phyloP scores from a whole-genome alignment of 805 yeast species.

The Kluyveromyces wickerhamii region DNA sequence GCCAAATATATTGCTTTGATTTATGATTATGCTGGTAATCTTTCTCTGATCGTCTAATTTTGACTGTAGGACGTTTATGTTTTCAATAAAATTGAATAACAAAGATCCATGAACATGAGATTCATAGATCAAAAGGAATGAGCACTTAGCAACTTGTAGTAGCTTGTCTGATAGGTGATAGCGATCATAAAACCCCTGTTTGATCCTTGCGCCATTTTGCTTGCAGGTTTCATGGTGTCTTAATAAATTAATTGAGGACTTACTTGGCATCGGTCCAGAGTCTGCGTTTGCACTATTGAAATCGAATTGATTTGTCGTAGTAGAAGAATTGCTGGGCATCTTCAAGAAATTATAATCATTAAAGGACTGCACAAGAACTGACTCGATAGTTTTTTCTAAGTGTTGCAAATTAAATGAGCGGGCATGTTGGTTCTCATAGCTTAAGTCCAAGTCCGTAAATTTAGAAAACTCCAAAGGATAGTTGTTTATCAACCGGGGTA shows the following conservation, averaged over 20 bases:
- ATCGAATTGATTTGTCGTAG: background rate
- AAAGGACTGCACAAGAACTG: constrained; percentile 26
- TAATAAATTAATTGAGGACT: constrained; percentile 8
- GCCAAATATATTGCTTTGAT: constrained; percentile 2
- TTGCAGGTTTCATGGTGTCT: constrained; percentile 3
- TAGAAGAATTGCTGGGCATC: constrained; percentile 13
- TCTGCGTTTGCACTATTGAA: background rate
- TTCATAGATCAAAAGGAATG: constrained; percentile 15
- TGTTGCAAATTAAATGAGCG: constrained; percentile 15
- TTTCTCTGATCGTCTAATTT: constrained; percentile 4
- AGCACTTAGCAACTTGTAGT: constrained; percentile 22
- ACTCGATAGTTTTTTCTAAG: constrained; percentile 24
- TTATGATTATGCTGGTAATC: constrained; percentile 2
- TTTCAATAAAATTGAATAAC: constrained; percentile 4
- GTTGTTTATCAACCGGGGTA: constrained; percentile 18
- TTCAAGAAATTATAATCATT: constrained; percentile 28
- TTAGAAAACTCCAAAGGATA: constrained; percentile 20
- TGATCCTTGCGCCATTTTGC: constrained; percentile 3
- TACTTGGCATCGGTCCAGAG: constrained; percentile 2
- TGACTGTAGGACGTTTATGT: constrained; percentile 1
- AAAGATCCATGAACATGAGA: constrained; percentile 15
- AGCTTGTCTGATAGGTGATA: constrained; percentile 25
- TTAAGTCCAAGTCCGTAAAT: constrained; percentile 12
- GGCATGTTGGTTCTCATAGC: background rate
- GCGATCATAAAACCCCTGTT: constrained; percentile 24